phyloP scores from a whole-genome alignment of 2,329 filamentous ascomycete genomes.

The Fusarium napiforme region DNA sequence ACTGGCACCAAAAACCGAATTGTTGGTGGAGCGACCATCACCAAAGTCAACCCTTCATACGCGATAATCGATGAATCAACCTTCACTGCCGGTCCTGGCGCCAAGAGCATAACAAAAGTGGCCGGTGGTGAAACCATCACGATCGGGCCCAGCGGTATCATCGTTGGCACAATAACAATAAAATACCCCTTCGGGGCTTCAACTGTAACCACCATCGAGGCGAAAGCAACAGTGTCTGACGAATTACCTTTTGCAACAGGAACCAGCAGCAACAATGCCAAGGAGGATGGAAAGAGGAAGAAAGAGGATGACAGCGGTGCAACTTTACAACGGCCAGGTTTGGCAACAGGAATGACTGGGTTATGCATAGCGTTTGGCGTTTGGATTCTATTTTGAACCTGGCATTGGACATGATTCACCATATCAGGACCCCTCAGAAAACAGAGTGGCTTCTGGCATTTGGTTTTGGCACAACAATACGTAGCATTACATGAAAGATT shows the following conservation, averaged over 20 bases:
- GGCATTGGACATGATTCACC: not conserved
- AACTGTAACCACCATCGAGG: slow-evolving; percentile 55
- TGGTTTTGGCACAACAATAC: not conserved
- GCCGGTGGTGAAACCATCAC: slow-evolving; percentile 63
- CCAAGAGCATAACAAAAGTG: slow-evolving; percentile 56
- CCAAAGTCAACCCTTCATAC: slow-evolving; percentile 59
- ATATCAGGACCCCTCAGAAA: not conserved
- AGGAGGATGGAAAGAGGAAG: slow-evolving; percentile 37
- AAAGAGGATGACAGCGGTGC: slow-evolving; percentile 40
- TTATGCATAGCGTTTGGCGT: slow-evolving; percentile 56
- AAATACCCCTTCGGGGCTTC: slow-evolving; percentile 58
- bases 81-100: slow-evolving; percentile 62
- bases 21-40: slow-evolving; percentile 64
- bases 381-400: slow-evolving; percentile 48
- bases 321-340: slow-evolving; percentile 17
- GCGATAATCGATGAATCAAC: slow-evolving; percentile 62
- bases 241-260: slow-evolving; percentile 44
- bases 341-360: slow-evolving; percentile 32
- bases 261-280: slow-evolving; percentile 23
- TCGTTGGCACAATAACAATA: slow-evolving; percentile 59
- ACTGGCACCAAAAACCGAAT: slow-evolving; percentile 57
- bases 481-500: not conserved
- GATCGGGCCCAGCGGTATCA: slow-evolving; percentile 62
- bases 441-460: not conserved
- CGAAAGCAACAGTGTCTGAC: slow-evolving; percentile 41